Evolutionary conservation across 1,284 basidiomycete species (phyloP), one percentile per base, ranked within the genome.

Genomic region (Anthracocystis walkeri): DNA sequence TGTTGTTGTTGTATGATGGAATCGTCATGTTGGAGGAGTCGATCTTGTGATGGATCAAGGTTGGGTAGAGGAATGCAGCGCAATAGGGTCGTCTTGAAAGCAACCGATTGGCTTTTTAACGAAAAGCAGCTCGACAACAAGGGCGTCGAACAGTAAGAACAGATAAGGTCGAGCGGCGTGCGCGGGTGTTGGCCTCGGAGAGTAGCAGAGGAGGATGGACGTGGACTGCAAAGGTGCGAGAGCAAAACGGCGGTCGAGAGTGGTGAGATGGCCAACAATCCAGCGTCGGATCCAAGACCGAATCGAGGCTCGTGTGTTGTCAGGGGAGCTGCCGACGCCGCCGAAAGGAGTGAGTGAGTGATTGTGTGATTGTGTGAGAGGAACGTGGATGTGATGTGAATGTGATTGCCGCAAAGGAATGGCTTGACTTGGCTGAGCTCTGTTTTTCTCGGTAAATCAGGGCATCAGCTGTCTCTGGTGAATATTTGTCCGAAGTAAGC

Each of bases 401-500:
- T 31, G 29, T 4, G 29, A 31, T 31, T 31, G n/a, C 20, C 3
- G 25, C 11, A 12, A 12, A 46, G 45, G 45, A 46, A 46, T 46
- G 45, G 25, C 2, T 1, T n/a, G n/a, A n/a, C n/a, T 20, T 31
- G 48, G 29, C 48, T 49, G 27, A 49, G 48, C 35, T 49, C 27
- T 48, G 16, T 31, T n/a, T 48, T n/a, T 29, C n/a, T 58, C 65
- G 65, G 65, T 48, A 61, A 67, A 42, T 54, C 44, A 42, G 31
- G 58, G 65, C 58, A 10, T 29, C 25, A 45, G 20, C n/a, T 50
- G 41, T n/a, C 25, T 7, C 14, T 42, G 23, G 8, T 29, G n/a
- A 42, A 27, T 31, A 41, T 33, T 20, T 57, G 16, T 21, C 65
- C 65, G 65, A 67, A 67, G 50, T 58, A 62, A 58, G 59, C 65